These are phyloP conservation scores for Rhizophagus prolifer DNA, from an alignment of 192 early-diverging fungal genomes.

Conservation along the genomic window DNA sequence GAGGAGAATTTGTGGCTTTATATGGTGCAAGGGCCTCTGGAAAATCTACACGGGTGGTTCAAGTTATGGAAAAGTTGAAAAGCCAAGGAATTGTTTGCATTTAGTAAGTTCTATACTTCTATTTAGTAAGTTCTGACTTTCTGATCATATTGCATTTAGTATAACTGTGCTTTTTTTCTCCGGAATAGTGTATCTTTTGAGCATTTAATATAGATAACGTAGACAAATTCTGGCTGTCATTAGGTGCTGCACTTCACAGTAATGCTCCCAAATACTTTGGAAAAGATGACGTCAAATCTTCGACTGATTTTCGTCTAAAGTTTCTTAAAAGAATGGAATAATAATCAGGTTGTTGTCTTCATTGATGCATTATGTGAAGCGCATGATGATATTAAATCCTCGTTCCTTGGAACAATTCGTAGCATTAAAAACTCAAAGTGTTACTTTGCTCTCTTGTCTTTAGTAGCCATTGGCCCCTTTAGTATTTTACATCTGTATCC, in stretches of 20 bases:
- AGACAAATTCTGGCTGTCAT: constrained; percentile 19
- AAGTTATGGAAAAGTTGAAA: constrained; percentile 26
- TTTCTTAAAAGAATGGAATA: background rate
- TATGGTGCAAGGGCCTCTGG: no score
- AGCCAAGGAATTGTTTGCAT: constrained; percentile 16
- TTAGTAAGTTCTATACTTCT: constrained; percentile 34
- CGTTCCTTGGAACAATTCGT: no score
- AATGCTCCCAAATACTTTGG: background rate
- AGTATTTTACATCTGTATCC: constrained; percentile 26
- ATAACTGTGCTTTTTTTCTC: background rate
- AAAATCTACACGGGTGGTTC: no score
- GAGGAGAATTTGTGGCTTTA: constrained; percentile 30
- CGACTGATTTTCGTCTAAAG: constrained; percentile 3
- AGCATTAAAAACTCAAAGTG: background rate
- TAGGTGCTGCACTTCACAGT: background rate
- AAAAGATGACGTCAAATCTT: constrained; percentile 13
- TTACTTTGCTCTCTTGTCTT: constrained; percentile 5
- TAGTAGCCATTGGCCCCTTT: constrained; percentile 19
- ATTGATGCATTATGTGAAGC: constrained; percentile 21
- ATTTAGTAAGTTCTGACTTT: background rate
- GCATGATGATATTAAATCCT: no score
- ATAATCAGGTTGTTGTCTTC: constrained; percentile 1
- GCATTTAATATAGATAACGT: constrained; percentile 1
- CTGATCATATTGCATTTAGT: background rate
- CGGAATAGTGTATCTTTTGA: constrained; percentile 22